These are phyloP conservation scores for Fusarium palustre DNA, from an alignment of 2,329 filamentous ascomycete genomes.

Conservation along the genomic window DNA sequence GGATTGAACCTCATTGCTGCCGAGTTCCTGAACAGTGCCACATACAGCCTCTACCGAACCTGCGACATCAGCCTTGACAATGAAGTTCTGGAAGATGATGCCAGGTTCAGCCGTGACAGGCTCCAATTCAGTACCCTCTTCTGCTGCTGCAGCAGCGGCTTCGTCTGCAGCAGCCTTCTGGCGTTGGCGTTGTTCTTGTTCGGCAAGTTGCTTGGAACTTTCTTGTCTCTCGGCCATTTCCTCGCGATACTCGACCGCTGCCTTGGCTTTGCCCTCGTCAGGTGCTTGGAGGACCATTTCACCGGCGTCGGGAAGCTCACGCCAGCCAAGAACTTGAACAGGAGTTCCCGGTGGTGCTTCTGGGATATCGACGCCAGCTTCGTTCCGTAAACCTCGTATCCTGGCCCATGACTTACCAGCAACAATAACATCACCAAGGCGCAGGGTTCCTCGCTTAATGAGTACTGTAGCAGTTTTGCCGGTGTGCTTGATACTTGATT, in stretches of 20 bases:
- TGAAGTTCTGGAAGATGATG: constrained; percentile 76
- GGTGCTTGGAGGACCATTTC: constrained; percentile 87
- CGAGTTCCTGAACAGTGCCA: constrained; percentile 79
- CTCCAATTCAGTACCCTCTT: constrained; percentile 53
- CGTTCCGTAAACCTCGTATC: constrained; percentile 86
- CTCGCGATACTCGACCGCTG: constrained; percentile 79
- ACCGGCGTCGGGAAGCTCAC: constrained; percentile 82
- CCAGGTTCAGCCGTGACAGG: constrained; percentile 56
- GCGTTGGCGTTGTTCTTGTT: constrained; percentile 72
- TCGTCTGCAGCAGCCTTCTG: constrained; percentile 61
- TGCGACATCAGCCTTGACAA: constrained; percentile 92
- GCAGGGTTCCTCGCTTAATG: constrained; percentile 86
- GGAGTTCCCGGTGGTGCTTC: constrained; percentile 89
- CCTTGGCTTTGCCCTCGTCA: constrained; percentile 81
- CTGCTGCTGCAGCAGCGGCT: constrained; percentile 52
- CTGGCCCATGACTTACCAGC: constrained; percentile 90
- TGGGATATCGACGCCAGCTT: constrained; percentile 77
- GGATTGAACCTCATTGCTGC: constrained; percentile 84
- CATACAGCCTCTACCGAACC: constrained; percentile 93
- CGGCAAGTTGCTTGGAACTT: constrained; percentile 84
- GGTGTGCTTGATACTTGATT: constrained; percentile 86
- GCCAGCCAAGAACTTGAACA: constrained; percentile 95
- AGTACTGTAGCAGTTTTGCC: constrained; percentile 91
- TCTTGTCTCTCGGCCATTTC: constrained; percentile 78
- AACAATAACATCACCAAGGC: constrained; percentile 83